These are phyloP conservation scores for Sporopachydermia cereana DNA, from an alignment of 1,139 yeast genomes.

Conservation along the genomic window DNA sequence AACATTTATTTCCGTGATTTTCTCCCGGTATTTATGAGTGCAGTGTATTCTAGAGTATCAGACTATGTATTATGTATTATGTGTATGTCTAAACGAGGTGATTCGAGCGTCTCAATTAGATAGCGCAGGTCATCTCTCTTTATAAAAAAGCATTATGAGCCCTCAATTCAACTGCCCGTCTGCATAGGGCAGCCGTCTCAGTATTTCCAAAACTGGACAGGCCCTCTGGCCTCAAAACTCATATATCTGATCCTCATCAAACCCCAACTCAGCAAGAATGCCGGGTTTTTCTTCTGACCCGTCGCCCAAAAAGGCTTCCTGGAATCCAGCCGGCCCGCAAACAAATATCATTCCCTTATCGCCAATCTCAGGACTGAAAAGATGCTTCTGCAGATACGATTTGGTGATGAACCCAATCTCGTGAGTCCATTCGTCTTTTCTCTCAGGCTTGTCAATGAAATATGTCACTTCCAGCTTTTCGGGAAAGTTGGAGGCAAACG, in stretches of 20 bases:
- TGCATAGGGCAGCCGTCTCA: no score
- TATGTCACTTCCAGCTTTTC: constrained; percentile 52
- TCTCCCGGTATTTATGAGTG: no score
- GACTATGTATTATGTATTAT: no score
- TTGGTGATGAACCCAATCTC: constrained; percentile 47
- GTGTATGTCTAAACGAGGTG: no score
- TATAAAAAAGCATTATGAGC: no score
- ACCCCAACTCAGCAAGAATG: constrained; percentile 61
- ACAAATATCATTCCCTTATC: constrained; percentile 43
- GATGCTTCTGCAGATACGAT: constrained; percentile 36
- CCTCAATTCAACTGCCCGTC: no score
- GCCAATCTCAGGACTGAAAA: constrained; percentile 38
- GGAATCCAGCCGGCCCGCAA: constrained; percentile 67
- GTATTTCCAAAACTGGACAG: no score
- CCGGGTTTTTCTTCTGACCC: constrained; percentile 57
- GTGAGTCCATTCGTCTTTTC: constrained; percentile 26
- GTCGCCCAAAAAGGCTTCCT: constrained; percentile 58
- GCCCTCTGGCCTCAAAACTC: constrained; percentile 40
- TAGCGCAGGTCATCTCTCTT: no score
- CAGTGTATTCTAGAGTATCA: no score
- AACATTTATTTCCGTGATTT: no score
- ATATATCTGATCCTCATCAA: constrained; percentile 57
- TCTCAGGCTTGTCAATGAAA: constrained; percentile 45
- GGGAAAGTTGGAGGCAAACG: constrained; percentile 40
- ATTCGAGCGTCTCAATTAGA: no score